Base-by-base conservation (phyloP, 140 eudicot genomes). In the Cichorium intybus region DNA sequence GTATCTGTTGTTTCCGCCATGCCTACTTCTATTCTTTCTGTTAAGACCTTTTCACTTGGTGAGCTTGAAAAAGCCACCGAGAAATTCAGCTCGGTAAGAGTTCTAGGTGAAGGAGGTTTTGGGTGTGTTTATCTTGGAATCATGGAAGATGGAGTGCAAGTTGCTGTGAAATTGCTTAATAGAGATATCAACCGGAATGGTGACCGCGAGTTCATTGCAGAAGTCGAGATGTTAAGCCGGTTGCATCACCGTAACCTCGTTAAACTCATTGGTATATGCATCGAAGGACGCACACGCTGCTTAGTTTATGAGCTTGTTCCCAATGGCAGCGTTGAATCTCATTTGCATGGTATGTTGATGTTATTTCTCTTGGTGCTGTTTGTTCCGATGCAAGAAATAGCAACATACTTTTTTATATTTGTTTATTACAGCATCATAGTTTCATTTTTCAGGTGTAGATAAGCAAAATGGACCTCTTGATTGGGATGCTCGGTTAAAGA, bases 101-200 rank as follows among this genome's bases (percentile, higher is more conserved):
- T 93, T 16, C 64, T 93, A 72, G 99, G 99, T 16, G 99, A 88
- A 86, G 99, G 99, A 60, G 99, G 99, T 43, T 93, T 93, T 50
- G 99, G 99, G 50, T 87, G 95, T 20, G 99, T 93, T 35, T 93
- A 88, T 80, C 95, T 81, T 59, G 99, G 95, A 27, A 37, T 84
- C 51, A 33, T 81, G 60, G 95, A 78, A 77, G 89, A 93, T 71
- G 90, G 90, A 67, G 60, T 74, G 28, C 95, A 93, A 73, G 91
- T 86, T 26, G 99, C 99, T 6, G 97, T 88, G 10, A 93, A 93
- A 66, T 80, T 88, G 71, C 95, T 93, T 29, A 93, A 83, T 34
- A 81, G 90, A 77, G 96, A 81, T 47, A 87, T 72, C 70, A 92
- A 76, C 57, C 93, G 88, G 41, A 85, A 92, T 56, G 96, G 98